Evolutionary conservation across 805 yeast species (phyloP).

Genomic region (Ogataea minuta): DNA sequence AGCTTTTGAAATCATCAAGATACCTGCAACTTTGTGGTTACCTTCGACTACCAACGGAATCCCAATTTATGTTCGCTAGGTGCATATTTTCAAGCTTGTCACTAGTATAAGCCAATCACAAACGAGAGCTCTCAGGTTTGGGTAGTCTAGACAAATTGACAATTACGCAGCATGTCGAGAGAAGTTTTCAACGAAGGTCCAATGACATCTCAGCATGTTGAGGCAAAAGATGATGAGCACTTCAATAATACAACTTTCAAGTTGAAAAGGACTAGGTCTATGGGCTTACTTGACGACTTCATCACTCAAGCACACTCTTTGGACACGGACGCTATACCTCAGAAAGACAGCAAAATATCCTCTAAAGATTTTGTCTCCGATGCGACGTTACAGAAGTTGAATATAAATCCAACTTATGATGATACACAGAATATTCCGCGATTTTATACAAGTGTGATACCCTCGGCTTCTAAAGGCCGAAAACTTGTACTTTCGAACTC

Average conservation of each 20-base stretch:
- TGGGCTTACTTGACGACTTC: constrained; percentile 76
- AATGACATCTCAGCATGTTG: constrained; percentile 63
- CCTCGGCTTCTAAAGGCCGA: constrained; percentile 18
- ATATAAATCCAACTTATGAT: constrained; percentile 24
- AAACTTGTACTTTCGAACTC: constrained; percentile 17
- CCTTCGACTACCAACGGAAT: background rate
- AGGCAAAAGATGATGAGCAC: constrained; percentile 68
- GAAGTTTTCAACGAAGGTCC: constrained; percentile 56
- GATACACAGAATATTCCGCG: constrained; percentile 25
- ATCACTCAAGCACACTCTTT: constrained; percentile 24
- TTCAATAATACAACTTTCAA: constrained; percentile 70
- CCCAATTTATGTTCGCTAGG: constrained; percentile 1
- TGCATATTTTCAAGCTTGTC: constrained; percentile 2
- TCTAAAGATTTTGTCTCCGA: constrained; percentile 92
- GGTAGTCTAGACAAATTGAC: background rate
- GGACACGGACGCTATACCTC: constrained; percentile 17
- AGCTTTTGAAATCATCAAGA: background rate
- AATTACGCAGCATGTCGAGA: constrained; percentile 20
- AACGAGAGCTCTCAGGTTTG: background rate
- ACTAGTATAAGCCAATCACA: constrained; percentile 2
- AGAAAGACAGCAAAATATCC: constrained; percentile 71
- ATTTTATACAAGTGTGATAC: constrained; percentile 28
- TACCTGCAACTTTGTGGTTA: constrained; percentile 1
- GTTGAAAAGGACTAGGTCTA: constrained; percentile 75
- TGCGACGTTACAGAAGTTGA: constrained; percentile 87